phyloP scores from a whole-genome alignment of 1,284 basidiomycete species.

The Ustilago bromivora region DNA sequence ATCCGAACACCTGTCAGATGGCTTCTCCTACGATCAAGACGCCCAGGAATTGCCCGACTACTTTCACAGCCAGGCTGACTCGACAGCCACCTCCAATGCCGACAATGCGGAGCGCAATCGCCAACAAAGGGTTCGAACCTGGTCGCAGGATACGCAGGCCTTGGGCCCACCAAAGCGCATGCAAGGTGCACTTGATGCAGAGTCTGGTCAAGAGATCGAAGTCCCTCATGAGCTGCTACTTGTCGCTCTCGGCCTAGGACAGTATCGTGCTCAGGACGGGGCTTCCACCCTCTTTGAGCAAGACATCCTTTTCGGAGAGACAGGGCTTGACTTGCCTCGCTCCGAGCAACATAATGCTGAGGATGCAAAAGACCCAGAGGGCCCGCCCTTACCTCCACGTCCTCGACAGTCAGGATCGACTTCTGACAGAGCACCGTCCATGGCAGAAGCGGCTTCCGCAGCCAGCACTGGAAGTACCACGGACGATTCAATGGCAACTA shows the following conservation, averaged over 20 bases:
- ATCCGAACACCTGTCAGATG: conserved; percentile 29
- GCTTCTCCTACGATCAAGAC: conserved; percentile 53
- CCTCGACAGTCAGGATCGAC: not conserved
- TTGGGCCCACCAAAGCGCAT: conserved; percentile 24
- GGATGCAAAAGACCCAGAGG: not conserved
- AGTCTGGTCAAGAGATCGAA: conserved; percentile 47
- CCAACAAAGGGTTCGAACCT: conserved; percentile 18
- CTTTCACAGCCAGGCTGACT: conserved; percentile 13
- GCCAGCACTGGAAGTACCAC: not conserved
- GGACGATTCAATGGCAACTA: conserved; percentile 17
- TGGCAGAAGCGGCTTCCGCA: not conserved
- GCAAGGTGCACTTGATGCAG: conserved; percentile 41
- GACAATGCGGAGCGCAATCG: conserved; percentile 16
- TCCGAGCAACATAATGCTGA: conserved; percentile 1
- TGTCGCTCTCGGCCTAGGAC: conserved; percentile 60
- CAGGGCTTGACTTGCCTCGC: conserved; percentile 27
- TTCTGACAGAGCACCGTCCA: not conserved
- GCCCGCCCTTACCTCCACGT: not conserved
- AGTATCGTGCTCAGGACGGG: conserved; percentile 59
- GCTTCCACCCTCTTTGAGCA: conserved; percentile 59
- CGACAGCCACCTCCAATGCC: not conserved
- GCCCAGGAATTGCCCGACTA: conserved; percentile 51
- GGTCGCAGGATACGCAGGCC: conserved; percentile 19
- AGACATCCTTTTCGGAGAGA: conserved; percentile 57
- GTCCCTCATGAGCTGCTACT: conserved; percentile 59